phyloP scores from a whole-genome alignment of 345 rosid genomes.

The Melaleuca quinquenervia region DNA sequence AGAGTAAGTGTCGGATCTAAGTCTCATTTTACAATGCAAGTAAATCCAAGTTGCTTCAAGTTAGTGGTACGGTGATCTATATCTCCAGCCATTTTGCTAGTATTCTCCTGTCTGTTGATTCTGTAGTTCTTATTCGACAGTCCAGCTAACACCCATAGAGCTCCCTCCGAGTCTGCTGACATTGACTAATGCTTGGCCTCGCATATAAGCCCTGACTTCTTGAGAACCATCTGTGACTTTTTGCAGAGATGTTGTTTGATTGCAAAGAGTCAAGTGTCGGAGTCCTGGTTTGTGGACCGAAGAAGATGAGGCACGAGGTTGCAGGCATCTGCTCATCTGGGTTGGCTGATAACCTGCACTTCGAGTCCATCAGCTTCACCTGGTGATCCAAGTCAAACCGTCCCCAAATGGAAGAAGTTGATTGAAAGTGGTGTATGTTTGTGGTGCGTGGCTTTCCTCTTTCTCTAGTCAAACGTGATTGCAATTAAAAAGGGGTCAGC shows the following conservation, averaged over 20 bases:
- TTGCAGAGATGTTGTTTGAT: constrained; percentile 37
- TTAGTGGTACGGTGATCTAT: background rate
- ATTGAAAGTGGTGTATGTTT: background rate
- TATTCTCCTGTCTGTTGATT: background rate
- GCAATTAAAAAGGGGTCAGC: background rate
- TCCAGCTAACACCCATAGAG: background rate
- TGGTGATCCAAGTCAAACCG: constrained; percentile 32
- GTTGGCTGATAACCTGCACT: constrained; percentile 39
- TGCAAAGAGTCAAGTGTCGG: constrained; percentile 49
- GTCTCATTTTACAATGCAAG: background rate
- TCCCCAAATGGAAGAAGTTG: background rate
- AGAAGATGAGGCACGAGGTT: constrained; percentile 54
- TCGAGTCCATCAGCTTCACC: constrained; percentile 69
- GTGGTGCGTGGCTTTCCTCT: background rate
- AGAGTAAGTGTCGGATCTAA: constrained; percentile 29
- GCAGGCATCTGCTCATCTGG: constrained; percentile 54
- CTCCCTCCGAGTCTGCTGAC: background rate
- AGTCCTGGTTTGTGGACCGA: constrained; percentile 66
- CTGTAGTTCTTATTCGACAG: background rate
- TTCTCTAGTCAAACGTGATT: background rate
- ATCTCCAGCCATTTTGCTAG: background rate
- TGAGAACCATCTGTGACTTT: background rate
- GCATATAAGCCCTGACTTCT: background rate
- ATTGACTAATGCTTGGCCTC: background rate
- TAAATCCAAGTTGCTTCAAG: background rate